These are phyloP conservation scores for Blastobotrys elegans DNA, from an alignment of 1,139 yeast genomes.

Conservation along the genomic window DNA sequence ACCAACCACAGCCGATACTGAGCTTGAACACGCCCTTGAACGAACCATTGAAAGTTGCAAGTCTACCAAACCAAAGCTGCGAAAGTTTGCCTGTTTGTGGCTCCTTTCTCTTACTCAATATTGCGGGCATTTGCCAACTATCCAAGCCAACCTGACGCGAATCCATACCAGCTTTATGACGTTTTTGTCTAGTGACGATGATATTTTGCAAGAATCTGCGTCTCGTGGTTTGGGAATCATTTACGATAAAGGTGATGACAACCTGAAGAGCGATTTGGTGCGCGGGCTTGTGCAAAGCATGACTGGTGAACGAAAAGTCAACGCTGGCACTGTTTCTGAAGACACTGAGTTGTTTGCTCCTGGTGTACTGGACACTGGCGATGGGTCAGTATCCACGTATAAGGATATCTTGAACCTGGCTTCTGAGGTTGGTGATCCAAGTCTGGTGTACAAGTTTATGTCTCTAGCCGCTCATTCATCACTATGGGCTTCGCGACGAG, in stretches of 20 bases:
- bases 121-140: conserved; percentile 47
- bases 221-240: conserved; percentile 80
- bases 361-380: conserved; percentile 72
- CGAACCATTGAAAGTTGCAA: conserved; percentile 50
- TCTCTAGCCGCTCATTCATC: conserved; percentile 84
- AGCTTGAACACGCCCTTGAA: conserved; percentile 38
- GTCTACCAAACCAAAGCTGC: conserved; percentile 64
- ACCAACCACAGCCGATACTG: conserved; percentile 8
- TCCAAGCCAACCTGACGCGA: conserved; percentile 45
- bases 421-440: conserved; percentile 92
- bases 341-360: conserved; percentile 86
- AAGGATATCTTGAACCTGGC: conserved; percentile 75
- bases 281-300: conserved; percentile 73
- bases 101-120: conserved; percentile 72
- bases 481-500: conserved; percentile 88
- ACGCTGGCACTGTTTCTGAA: conserved; percentile 65
- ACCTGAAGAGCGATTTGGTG: conserved; percentile 66
- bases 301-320: conserved; percentile 55
- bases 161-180: conserved; percentile 71
- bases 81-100: conserved; percentile 84
- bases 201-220: conserved; percentile 84
- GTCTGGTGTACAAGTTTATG: conserved; percentile 91
- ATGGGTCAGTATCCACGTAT: conserved; percentile 84
- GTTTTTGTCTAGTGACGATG: conserved; percentile 74
- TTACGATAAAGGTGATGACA: conserved; percentile 70